Evolutionary conservation across 148 eudicot genomes (phyloP).

Genomic region (Arctostaphylos glauca): DNA sequence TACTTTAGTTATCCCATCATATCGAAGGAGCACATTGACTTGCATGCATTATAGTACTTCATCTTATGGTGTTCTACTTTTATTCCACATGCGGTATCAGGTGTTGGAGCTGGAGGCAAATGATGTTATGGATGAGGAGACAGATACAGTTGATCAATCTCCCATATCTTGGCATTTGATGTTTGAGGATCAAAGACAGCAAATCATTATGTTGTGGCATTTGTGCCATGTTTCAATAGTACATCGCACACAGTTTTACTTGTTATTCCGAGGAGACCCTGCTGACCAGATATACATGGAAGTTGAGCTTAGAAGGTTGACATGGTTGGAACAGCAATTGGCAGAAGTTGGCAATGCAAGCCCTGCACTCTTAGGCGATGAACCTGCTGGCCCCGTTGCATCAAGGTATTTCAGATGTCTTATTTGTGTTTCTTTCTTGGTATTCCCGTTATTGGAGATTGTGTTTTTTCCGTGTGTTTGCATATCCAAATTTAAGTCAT

Average conservation of each 20-base stretch:
- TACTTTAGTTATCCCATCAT: neutral
- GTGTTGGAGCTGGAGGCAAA: constrained; percentile 87
- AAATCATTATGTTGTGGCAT: constrained; percentile 95
- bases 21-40: neutral
- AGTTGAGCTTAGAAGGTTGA: constrained; percentile 89
- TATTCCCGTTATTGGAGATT: too few species aligned
- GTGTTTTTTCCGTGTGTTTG: neutral
- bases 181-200: constrained; percentile 78
- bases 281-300: constrained; percentile 92
- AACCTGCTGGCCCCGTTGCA: constrained; percentile 75
- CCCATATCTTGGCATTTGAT: constrained; percentile 62
- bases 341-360: constrained; percentile 97
- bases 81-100: constrained; percentile 29
- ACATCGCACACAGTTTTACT: constrained; percentile 83
- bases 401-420: constrained; percentile 52
- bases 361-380: constrained; percentile 95
- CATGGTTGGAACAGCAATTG: constrained; percentile 94
- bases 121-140: constrained; percentile 47
- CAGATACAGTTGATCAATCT: constrained; percentile 52
- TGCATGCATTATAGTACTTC: neutral
- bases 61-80: neutral
- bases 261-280: constrained; percentile 84
- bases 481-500: neutral
- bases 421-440: neutral
- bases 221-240: constrained; percentile 90